Percentiles rank a stretch among this genome's conserved stretches.
Evolutionary conservation across 495 filamentous ascomycete genomes (phyloP).

Genomic region (Podospora pseudopauciseta): DNA sequence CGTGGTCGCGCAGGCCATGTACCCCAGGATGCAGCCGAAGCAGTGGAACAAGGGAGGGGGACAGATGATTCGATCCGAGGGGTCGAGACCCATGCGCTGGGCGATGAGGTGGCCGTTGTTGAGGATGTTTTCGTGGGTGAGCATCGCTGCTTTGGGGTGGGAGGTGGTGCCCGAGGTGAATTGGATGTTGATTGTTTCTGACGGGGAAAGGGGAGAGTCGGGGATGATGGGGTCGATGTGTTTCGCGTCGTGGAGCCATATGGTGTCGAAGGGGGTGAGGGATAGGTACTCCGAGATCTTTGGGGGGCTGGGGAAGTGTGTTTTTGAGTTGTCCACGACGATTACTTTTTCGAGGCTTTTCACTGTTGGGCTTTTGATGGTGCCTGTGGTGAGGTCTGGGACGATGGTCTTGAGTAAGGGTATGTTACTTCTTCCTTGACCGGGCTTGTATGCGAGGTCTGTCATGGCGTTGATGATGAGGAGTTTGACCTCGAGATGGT

Average conservation of each 20-base stretch:
- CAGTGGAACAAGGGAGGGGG: conserved; percentile 73
- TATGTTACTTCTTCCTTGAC: conserved; percentile 66
- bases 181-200: conserved; percentile 90
- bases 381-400: conserved; percentile 51
- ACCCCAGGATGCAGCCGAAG: conserved; percentile 86
- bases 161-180: conserved; percentile 94
- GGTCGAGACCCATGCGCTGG: conserved; percentile 61
- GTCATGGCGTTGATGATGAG: conserved; percentile 83
- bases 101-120: conserved; percentile 75
- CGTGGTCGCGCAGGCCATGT: conserved; percentile 91
- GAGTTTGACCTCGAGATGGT: conserved; percentile 69
- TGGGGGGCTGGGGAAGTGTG: conserved; percentile 38
- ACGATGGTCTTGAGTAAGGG: conserved; percentile 63
- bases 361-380: conserved; percentile 60
- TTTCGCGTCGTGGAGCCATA: conserved; percentile 23
- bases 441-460: conserved; percentile 75
- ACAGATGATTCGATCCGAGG: conserved; percentile 63
- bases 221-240: conserved; percentile 39
- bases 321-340: conserved; percentile 74
- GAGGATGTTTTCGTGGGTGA: conserved; percentile 78
- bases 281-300: conserved; percentile 21
- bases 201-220: conserved; percentile 50
- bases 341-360: conserved; percentile 69
- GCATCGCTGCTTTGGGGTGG: conserved; percentile 85
- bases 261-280: conserved; percentile 47